Evolutionary conservation across 306 rosid genomes (phyloP).

Genomic region (Abrus pulchellus): DNA sequence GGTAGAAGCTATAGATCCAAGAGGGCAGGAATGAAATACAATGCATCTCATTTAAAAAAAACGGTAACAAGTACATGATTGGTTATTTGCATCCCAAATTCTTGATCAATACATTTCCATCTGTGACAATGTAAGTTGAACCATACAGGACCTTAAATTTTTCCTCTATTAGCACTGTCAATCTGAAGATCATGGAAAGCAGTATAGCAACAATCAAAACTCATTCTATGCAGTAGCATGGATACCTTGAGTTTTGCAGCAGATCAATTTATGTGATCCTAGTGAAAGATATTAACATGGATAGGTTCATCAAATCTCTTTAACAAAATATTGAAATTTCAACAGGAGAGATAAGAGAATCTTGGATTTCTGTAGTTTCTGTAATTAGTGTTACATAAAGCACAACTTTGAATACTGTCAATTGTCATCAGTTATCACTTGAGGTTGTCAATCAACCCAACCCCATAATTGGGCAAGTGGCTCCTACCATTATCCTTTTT

Average conservation of each 20-base stretch:
- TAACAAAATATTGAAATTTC: slow-evolving; percentile 30
- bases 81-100: slow-evolving; percentile 35
- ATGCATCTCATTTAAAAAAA: slow-evolving; percentile 16
- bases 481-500: slow-evolving; percentile 10
- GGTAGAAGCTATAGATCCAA: slow-evolving; percentile 27
- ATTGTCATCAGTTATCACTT: background rate
- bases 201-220: slow-evolving; percentile 27
- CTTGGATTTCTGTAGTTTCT: slow-evolving; percentile 10
- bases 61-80: slow-evolving; percentile 2
- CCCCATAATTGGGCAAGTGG: background rate
- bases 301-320: slow-evolving; percentile 16
- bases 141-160: slow-evolving; percentile 19
- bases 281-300: background rate
- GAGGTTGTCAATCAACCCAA: slow-evolving; percentile 30
- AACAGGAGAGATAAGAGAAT: slow-evolving; percentile 24
- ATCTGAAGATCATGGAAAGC: slow-evolving; percentile 22
- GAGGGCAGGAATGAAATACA: slow-evolving; percentile 10
- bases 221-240: background rate
- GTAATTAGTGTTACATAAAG: slow-evolving; percentile 30
- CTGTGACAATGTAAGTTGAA: slow-evolving; percentile 1
- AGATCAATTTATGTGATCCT: slow-evolving; percentile 5
- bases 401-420: slow-evolving; percentile 7
- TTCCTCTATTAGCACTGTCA: slow-evolving; percentile 3
- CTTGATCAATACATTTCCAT: slow-evolving; percentile 15
- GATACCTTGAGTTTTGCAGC: background rate